These are phyloP conservation scores for Flaveria linearis DNA, from an alignment of 129 eudicot species.

Conservation along the genomic window DNA sequence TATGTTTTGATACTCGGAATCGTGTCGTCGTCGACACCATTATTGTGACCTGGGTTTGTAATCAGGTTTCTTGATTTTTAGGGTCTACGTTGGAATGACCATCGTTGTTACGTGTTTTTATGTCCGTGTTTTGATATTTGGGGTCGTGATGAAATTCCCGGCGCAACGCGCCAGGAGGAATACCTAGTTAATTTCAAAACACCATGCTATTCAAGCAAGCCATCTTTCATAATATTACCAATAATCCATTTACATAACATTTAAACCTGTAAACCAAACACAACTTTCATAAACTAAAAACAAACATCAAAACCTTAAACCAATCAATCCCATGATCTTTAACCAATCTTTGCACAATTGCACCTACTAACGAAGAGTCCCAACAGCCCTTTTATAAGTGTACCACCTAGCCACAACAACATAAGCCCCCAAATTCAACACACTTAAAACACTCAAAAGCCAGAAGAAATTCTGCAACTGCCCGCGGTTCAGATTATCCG, in stretches of 20 bases:
- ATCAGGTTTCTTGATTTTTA: no score
- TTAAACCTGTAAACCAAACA: not conserved
- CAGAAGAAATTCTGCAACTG: conserved; percentile 64
- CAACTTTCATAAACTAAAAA: conserved; percentile 8
- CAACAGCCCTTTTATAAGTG: conserved; percentile 51
- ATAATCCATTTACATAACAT: not conserved
- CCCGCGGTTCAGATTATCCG: conserved; percentile 70
- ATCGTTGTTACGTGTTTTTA: no score
- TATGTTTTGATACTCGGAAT: no score
- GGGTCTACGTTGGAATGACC: no score
- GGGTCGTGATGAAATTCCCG: no score
- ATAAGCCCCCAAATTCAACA: conserved; percentile 54
- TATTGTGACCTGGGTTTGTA: no score
- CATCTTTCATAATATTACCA: not conserved
- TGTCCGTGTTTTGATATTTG: no score
- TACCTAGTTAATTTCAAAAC: no score
- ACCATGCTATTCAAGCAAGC: not conserved
- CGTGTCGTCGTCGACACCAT: no score
- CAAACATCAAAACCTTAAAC: conserved; percentile 16
- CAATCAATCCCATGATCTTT: not conserved
- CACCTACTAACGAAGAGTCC: conserved; percentile 44
- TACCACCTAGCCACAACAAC: conserved; percentile 57
- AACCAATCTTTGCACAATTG: not conserved
- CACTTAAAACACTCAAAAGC: conserved; percentile 63
- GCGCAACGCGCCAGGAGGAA: no score